A percentile compares a stretch with the other conserved stretches of the same genome.
phyloP scores from a whole-genome alignment of 2,329 filamentous ascomycete species.

The Sclerotinia borealis region DNA sequence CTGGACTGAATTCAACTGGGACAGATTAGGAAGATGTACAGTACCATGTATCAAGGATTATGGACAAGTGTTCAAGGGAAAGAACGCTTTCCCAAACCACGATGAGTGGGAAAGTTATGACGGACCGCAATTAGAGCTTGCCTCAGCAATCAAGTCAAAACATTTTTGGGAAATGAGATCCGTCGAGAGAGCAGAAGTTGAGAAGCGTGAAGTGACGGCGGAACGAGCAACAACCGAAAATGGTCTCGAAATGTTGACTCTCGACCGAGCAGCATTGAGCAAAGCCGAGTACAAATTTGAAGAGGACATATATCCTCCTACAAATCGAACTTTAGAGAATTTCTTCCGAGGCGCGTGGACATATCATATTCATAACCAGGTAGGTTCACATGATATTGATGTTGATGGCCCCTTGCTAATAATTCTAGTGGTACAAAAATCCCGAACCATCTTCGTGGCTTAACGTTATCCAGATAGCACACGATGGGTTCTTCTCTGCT shows the following conservation, averaged over 20 bases:
- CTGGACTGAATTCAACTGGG: constrained; percentile 52
- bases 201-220: constrained; percentile 17
- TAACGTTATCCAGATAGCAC: constrained; percentile 45
- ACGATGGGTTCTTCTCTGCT: constrained; percentile 49
- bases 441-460: constrained; percentile 52
- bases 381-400: constrained; percentile 28
- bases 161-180: constrained; percentile 25
- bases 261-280: constrained; percentile 26
- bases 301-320: constrained; percentile 48
- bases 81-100: constrained; percentile 37
- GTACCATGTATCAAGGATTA: constrained; percentile 50
- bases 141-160: constrained; percentile 22
- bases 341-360: constrained; percentile 52
- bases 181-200: constrained; percentile 14
- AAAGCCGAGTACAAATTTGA: constrained; percentile 41
- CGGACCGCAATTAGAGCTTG: constrained; percentile 36
- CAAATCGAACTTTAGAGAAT: constrained; percentile 48
- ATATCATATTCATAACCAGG: constrained; percentile 53
- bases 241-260: constrained; percentile 10
- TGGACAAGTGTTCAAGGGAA: constrained; percentile 45
- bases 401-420: constrained; percentile 6
- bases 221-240: constrained; percentile 8
- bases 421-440: constrained; percentile 46
- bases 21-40: constrained; percentile 45
- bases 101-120: constrained; percentile 50